Base-by-base conservation (phyloP, 1,139 yeast genomes). In the Hyphopichia fennica region DNA sequence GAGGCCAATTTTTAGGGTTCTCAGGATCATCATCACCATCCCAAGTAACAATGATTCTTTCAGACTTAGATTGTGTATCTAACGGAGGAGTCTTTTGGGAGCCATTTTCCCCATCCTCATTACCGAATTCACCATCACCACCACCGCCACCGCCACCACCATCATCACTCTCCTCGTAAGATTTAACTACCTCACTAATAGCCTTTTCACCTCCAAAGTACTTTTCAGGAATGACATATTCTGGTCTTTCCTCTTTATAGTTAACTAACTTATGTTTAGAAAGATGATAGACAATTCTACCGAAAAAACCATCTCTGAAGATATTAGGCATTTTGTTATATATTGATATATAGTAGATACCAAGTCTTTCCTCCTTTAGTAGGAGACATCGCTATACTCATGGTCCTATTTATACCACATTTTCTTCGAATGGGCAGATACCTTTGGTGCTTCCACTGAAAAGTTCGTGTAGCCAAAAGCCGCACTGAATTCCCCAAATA, bases 1-100 rank as follows among this genome's bases (percentile, higher is more conserved):
- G 4, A 1, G 60, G 40, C 77, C 77, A 72, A 50, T 72, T 72
- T 37, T 69, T 49, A 3, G 77, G 77, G 57, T 55, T 13, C 46
- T 32, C 23, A 52, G 52, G 25, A 63, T 50, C 31, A 60, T 43
- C 0, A 48, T 42, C 49, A 1, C 71, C 72, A 34, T 63, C 57
- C 75, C 75, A 72, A 2, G 74, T 64, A 4, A 17, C 17, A 14
- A 20, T 19, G 7, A 20, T 15, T 41, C 58, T 64, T n/a, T n/a
- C n/a, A n/a, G n/a, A n/a, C n/a, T n/a, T n/a, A n/a, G n/a, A n/a
- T 22, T 22, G 25, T 17, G 17, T 35, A 6, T 17, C 5, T 23
- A 11, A 6, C 38, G 15, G 25, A 14, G 37, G 9, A 11, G 10
- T 10, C 14, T 27, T 27, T 27, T n/a, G n/a, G n/a, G n/a, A n/a